Base-by-base conservation (phyloP, 2,329 filamentous ascomycete species). In the Ceratocystiopsis minuta region DNA sequence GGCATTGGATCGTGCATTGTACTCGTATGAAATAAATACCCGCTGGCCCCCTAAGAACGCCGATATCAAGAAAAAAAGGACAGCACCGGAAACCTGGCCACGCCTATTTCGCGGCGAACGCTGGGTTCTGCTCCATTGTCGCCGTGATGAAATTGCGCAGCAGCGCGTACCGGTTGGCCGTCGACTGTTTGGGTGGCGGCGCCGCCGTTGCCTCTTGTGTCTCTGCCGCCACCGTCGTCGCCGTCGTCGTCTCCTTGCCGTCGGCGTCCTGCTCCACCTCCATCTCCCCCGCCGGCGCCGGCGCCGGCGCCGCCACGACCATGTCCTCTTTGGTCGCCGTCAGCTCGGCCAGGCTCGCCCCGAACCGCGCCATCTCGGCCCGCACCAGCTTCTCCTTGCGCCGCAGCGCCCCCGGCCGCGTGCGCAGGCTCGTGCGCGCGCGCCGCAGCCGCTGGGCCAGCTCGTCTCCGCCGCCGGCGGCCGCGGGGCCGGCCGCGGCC, bases 61-160 rank as follows among this genome's bases (percentile, higher is more conserved):
- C 24, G 24, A 10, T 28, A 28, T 6, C 7, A 28, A 10, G 4
- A 2, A 28, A 28, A 28, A 28, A 10, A 20, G 7, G 20, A 20
- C 20, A 20, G 20, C 4, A 20, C 20, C 20, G 7, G 24, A 28
- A 28, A 28, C 24, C 4, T 10, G 24, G 4, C 20, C 20, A 7
- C 20, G 24, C 24, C 7, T 10, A 28, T 10, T 28, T 28, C 6
- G 24, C 24, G 35, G 66, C 57, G 55, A 93, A 93, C 3, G 80
- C 82, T 14, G 80, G 75, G 51, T 88, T 88, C 59, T 84, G 80
- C 61, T 94, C 84, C 77, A 94, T 84, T 1, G 84, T 95, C 36
- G 78, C 70, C 2, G 82, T 79, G 40, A 95, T 92, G 55, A 88
- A 92, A 11, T 68, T 76, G 52, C 87, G 74, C 58, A 96, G 57